Evolutionary conservation across 1,284 basidiomycete species (phyloP).

Genomic region (Cryptococcus amylolentus): DNA sequence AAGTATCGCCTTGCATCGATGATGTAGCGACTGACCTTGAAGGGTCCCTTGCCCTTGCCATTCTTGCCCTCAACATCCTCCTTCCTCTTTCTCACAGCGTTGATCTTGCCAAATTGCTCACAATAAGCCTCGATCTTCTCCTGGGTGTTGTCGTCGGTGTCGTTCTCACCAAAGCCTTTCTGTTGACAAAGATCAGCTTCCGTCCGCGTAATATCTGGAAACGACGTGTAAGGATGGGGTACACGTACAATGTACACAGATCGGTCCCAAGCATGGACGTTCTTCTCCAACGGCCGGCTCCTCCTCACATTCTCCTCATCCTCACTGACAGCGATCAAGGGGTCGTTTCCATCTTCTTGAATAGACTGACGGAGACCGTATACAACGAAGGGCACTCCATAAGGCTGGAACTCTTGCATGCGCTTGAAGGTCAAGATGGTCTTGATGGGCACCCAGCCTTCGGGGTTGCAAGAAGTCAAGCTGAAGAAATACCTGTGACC

Average conservation of each 20-base stretch:
- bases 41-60: conserved; percentile 21
- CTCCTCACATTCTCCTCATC: conserved; percentile 70
- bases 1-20: conserved; percentile 1
- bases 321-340: conserved; percentile 67
- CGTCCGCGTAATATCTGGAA: neutral
- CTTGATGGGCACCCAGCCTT: conserved; percentile 88
- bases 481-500: conserved; percentile 66
- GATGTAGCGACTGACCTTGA: conserved; percentile 29
- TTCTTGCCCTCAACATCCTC: conserved; percentile 53
- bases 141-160: conserved; percentile 64
- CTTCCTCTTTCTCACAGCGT: conserved; percentile 78
- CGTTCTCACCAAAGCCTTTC: conserved; percentile 79
- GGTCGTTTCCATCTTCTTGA: conserved; percentile 50
- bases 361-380: conserved; percentile 58
- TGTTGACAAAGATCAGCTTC: conserved; percentile 37
- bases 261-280: conserved; percentile 63
- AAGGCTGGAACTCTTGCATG: conserved; percentile 69
- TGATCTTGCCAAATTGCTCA: conserved; percentile 70
- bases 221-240: neutral
- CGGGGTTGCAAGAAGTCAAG: conserved; percentile 64
- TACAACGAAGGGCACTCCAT: conserved; percentile 65
- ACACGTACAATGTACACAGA: conserved; percentile 76
- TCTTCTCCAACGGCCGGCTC: conserved; percentile 65
- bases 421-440: conserved; percentile 93
- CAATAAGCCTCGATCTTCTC: conserved; percentile 78